Conservation (phyloP, 1,284 basidiomycete genomes). For the Waitea zeae region DNA sequence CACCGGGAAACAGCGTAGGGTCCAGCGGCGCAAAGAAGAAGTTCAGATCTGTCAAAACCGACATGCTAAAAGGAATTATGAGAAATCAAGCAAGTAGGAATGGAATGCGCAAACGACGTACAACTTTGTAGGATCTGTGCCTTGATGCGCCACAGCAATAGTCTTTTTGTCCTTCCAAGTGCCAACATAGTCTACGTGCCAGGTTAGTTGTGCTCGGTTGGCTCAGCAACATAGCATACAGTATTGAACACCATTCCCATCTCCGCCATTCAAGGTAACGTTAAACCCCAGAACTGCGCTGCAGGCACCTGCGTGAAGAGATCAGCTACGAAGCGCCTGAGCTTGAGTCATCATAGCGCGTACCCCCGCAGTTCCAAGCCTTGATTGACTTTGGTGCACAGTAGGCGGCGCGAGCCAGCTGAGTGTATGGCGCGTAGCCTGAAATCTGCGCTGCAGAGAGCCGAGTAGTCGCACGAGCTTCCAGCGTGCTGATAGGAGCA, state of each 20-base stretch:
- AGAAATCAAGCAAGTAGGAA: too few relatives aligned
- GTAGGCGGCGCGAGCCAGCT: too few relatives aligned
- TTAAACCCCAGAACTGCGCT: slow-evolving; percentile 24
- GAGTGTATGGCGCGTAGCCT: background rate
- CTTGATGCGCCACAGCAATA: slow-evolving; percentile 25
- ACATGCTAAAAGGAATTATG: too few relatives aligned
- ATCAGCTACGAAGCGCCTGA: too few relatives aligned
- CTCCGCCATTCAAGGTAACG: slow-evolving; percentile 24
- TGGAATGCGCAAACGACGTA: slow-evolving; percentile 5
- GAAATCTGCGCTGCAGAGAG: background rate
- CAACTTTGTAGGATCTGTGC: slow-evolving; percentile 25
- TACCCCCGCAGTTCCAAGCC: too few relatives aligned
- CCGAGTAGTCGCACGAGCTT: too few relatives aligned
- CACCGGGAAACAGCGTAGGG: slow-evolving; percentile 27
- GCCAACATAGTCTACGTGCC: slow-evolving; percentile 19
- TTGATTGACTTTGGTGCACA: too few relatives aligned
- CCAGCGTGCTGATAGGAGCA: too few relatives aligned
- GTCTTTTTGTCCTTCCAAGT: slow-evolving; percentile 19
- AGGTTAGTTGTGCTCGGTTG: too few relatives aligned
- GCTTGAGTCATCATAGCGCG: too few relatives aligned
- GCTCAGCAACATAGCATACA: too few relatives aligned
- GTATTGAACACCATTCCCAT: slow-evolving; percentile 24
- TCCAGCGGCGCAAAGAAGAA: slow-evolving; percentile 17
- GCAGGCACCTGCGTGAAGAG: too few relatives aligned
- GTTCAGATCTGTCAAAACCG: slow-evolving; percentile 29